Percentiles rank a stretch among this genome's conserved stretches.
Conservation (phyloP, 345 rosid genomes). For the Melaleuca alternifolia region DNA sequence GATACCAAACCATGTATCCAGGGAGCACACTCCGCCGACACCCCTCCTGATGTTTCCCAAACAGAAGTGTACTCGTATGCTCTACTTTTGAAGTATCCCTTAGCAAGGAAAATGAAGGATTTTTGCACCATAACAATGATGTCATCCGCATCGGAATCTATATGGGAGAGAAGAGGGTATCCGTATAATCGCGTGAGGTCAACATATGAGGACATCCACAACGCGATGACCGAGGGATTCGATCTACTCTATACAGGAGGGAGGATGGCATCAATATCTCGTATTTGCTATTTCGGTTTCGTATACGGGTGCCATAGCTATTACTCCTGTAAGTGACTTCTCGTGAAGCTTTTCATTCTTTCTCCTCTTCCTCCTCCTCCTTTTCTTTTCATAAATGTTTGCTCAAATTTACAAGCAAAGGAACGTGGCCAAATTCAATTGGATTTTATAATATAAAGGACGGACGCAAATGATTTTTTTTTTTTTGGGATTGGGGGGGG, state of each 20-base stretch:
- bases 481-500: no score
- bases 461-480: no score
- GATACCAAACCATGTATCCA: no score
- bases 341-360: fast-evolving
- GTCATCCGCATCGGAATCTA: no score
- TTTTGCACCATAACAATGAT: no score
- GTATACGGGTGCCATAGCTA: fast-evolving
- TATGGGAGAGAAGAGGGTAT: no score
- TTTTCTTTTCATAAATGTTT: background rate
- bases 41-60: no score
- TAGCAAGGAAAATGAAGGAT: no score
- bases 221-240: background rate
- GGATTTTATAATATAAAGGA: background rate
- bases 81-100: no score
- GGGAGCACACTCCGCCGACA: no score
- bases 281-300: fast-evolving
- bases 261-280: fast-evolving
- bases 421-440: background rate
- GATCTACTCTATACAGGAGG: background rate
- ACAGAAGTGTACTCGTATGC: no score
- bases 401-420: background rate
- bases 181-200: no score
- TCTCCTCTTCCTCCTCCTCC: background rate
- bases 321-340: background rate
- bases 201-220: background rate